These are phyloP conservation scores for Saccharomyces kudriavzevii DNA, from an alignment of 805 yeast genomes.

Conservation along the genomic window DNA sequence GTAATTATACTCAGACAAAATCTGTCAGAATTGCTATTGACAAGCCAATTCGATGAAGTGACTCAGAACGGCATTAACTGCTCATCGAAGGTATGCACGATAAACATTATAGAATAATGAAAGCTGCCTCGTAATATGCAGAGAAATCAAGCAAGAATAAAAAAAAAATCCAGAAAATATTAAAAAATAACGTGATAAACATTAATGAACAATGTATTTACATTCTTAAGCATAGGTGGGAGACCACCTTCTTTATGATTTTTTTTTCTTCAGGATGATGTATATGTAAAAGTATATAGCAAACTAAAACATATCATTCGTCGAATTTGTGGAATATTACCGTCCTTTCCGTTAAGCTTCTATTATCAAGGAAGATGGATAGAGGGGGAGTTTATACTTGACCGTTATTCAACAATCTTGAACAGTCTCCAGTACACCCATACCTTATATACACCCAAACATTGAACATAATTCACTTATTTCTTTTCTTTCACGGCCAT, in stretches of 20 bases:
- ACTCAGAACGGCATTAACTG: background rate
- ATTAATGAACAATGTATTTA: conserved; percentile 17
- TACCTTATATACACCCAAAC: background rate
- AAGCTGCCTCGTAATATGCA: background rate
- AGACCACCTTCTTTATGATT: background rate
- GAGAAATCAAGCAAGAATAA: background rate
- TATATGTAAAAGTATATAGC: background rate
- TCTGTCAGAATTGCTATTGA: conserved; percentile 44
- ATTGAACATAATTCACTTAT: background rate
- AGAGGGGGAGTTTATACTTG: no score
- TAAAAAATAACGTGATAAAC: conserved; percentile 8
- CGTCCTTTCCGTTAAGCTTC: background rate
- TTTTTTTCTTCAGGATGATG: background rate
- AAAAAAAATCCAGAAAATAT: background rate
- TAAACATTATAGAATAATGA: background rate
- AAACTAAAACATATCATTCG: background rate
- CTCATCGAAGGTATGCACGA: background rate
- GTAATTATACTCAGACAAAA: conserved; percentile 73
- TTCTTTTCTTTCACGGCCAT: background rate
- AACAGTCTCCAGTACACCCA: background rate
- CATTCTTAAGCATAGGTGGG: conserved; percentile 6
- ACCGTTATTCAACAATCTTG: background rate
- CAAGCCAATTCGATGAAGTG: background rate
- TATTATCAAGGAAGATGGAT: no score
- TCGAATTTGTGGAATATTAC: background rate